Evolutionary conservation across 225 moss, liverwort and hornwort genomes (phyloP), one percentile per base, ranked within the genome.

Genomic region (Asterella californica): DNA sequence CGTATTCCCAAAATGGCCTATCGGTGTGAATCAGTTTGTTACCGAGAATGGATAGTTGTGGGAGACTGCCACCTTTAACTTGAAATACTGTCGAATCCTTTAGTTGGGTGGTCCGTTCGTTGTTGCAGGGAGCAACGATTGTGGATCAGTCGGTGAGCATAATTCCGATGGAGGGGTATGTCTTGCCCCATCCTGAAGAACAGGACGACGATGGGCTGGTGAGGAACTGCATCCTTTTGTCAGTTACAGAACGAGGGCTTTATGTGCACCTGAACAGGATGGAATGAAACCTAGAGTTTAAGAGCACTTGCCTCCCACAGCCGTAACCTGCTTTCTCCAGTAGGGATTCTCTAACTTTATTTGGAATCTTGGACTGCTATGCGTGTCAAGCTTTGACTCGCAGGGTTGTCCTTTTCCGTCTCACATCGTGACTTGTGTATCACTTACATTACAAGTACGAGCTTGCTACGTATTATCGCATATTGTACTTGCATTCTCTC

Each of bases 101-200:
- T 53, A 45, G 24, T 48, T 74, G 27, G 27, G 30, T 54, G 53
- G 37, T 61, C 38, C 14, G 9, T 61, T 74, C 21, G 24, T 3
- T 37, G 15, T 85, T 77, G 72, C 87, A 96, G 96, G 96, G 96
- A 91, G 94, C 93, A 21, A 96, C 91, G 9, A 91, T 96, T 82
- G 96, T 96, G 62, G 96, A 93, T 87, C 91, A 96, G 80, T 78
- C 96, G 47, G 96, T 94, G 80, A 96, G 84, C 61, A 96, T 96
- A 54, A 88, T 90, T 74, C 91, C 89, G n/a, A 90, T 90, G 59
- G 91, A 90, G 81, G 96, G 94, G 37, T 94, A 92, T 72, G 90
- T 92, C 66, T 83, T 88, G 50, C 90, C 94, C 55, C 83, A 83
- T 34, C 81, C 82, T 61, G 83, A 84, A 54, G 79, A n/a, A n/a